Evolutionary conservation across 1,284 basidiomycete species (phyloP), one percentile per base, ranked within the genome.

Genomic region (Sanguinoderma infundibulare): DNA sequence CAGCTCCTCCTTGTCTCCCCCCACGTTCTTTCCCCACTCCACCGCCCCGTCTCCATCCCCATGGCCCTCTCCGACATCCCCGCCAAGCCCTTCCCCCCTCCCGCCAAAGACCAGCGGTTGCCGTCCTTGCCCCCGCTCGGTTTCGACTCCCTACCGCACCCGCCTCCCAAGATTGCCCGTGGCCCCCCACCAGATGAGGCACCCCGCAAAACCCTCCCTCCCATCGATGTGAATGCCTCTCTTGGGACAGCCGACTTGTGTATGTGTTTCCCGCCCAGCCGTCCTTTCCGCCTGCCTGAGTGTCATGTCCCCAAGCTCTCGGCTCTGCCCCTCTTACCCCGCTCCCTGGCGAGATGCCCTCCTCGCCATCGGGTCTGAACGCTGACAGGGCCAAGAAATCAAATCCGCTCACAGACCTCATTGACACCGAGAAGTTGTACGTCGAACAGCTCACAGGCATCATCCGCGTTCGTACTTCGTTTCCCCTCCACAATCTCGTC

Each of bases 361-460:
- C 55, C 52, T 56, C 63, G 24, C 69, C 70, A 3, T 39, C 68
- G 30, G 75, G 75, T 28, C 70, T 78, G 24, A 70, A 73, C 26
- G 58, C 72, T 6, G 82, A 81, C 44, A 75, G 76, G 40, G 87
- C 80, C 68, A 69, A 81, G 24, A 90, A 83, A 77, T 90, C 87
- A 6, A 98, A 97, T 73, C 96, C 95, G 28, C 83, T 99, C 62
- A 84, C 86, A 14, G 97, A 99, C 78, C 87, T 99, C 64, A 91
- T 98, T 66, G 93, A 97, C 70, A 97, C 94, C 9, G 98, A 99
- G 79, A 94, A 90, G 77, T 74, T 83, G 34, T 99, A 98, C 77
- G 94, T 98, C n/a, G 94, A 96, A 38, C 86, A 95, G 68, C 80
- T 99, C 44, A 90, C 94, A 24, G 90, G 91, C 53, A 87, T 98